phyloP scores from a whole-genome alignment of 176 grass and related monocot genomes.

The Neostapfia colusana region DNA sequence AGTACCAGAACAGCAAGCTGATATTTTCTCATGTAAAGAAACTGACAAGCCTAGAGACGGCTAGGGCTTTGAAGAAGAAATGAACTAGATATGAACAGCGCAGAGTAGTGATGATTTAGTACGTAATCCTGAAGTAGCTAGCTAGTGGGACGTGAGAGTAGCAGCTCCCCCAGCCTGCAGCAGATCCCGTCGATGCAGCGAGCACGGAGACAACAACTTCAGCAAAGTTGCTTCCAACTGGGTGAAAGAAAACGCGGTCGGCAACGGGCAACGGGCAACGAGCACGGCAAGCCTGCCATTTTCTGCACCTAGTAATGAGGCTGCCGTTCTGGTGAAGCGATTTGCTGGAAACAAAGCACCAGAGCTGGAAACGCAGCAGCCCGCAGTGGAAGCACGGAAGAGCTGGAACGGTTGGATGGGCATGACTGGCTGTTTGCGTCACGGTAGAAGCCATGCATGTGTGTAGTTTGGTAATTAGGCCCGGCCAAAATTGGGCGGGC shows the following conservation, averaged over 20 bases:
- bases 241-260: slow-evolving; percentile 35
- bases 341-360: slow-evolving; percentile 42
- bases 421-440: no score
- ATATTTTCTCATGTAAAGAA: slow-evolving; percentile 41
- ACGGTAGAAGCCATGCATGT: no score
- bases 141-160: no score
- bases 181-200: not conserved
- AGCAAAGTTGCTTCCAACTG: slow-evolving; percentile 50
- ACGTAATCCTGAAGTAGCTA: not conserved
- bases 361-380: not conserved
- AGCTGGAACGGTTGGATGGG: no score
- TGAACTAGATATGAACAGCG: slow-evolving; percentile 3
- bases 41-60: slow-evolving; percentile 26
- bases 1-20: slow-evolving; percentile 1
- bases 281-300: slow-evolving; percentile 40
- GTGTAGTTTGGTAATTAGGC: no score
- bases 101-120: slow-evolving; percentile 33
- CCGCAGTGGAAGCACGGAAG: no score
- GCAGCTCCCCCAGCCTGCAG: slow-evolving; percentile 19
- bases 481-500: no score
- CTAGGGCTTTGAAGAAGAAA: slow-evolving; percentile 22
- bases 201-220: slow-evolving; percentile 56
- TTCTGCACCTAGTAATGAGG: slow-evolving; percentile 24
- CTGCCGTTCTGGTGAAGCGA: slow-evolving; percentile 7
- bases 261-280: not conserved